Base-by-base conservation (phyloP, 1,139 yeast species). In the Lodderomyces parapsilosis region DNA sequence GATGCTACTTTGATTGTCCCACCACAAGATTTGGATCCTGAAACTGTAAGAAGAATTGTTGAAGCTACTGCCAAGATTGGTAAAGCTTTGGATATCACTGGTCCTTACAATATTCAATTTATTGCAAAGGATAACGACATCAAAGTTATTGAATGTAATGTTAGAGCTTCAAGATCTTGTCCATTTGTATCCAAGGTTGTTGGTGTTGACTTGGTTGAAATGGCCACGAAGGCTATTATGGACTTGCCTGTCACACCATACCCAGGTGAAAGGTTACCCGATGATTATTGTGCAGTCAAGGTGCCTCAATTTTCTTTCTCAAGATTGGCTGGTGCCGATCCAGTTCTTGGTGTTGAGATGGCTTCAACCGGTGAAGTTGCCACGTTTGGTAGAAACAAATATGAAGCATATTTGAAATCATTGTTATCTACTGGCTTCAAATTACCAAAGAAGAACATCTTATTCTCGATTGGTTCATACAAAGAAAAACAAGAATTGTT, bases 281-380 rank as follows among this genome's bases (percentile, higher is more conserved):
- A 85, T 59, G 90, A 90, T 62, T 93, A 90, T 66, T 95, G 96
- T 68, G 99, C 98, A 46, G 86, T 91, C 50, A 93, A 93, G 75
- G 98, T 93, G 48, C 99, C 99, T 24, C 99, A 93, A 69, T 93
- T 93, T 69, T 91, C 98, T 23, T 93, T 93, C 83, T 87, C 98
- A 36, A 84, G 99, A 68, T 80, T 93, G 58, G 90, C 98, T 41
- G 99, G 99, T 58, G 99, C 99, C 48, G 99, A 93, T 66, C 99
- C 99, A 43, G 90, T 93, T 49, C 77, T 93, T 55, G 99, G 99
- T 70, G 99, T 93, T 55, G 99, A 93, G 71, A 93, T 93, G 99
- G 98, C 99, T 31, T 91, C 98, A 22, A 93, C 99, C 50, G 99
- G 99, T 79, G 99, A 93, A 71, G 99, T 93, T 59, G 99, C 99